A percentile compares a stretch with the other conserved stretches of the same genome.
Conservation (phyloP, 2,329 filamentous ascomycete species). For the Capronia coronata region DNA sequence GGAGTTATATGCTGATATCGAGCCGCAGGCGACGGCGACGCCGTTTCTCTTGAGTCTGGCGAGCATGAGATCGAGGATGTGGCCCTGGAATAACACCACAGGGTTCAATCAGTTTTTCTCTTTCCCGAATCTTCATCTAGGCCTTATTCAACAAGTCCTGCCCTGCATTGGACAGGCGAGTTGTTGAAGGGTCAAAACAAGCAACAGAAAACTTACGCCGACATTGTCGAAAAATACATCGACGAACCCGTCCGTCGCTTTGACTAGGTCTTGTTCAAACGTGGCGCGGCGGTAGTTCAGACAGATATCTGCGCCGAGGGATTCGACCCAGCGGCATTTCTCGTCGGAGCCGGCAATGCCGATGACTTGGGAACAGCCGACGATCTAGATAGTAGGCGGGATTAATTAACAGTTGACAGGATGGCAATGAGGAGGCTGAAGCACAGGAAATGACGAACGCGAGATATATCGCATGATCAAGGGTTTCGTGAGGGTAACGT, state of each 20-base stretch:
- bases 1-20: conserved; percentile 42
- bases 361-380: conserved; percentile 54
- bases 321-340: conserved; percentile 61
- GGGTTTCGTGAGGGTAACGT: too few species aligned
- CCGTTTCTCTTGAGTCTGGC: conserved; percentile 16
- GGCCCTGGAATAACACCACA: conserved; percentile 8
- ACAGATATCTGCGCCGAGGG: conserved; percentile 57
- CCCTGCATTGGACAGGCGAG: too few species aligned
- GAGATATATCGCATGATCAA: too few species aligned
- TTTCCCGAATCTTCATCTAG: too few species aligned
- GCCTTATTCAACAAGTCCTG: too few species aligned
- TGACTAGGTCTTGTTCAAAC: conserved; percentile 44
- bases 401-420: neutral
- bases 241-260: conserved; percentile 36
- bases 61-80: conserved; percentile 26
- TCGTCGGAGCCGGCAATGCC: conserved; percentile 61
- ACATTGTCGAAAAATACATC: conserved; percentile 67
- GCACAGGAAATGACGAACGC: too few species aligned
- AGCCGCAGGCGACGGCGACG: conserved; percentile 52
- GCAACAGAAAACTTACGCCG: conserved; percentile 20
- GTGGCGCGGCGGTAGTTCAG: conserved; percentile 62
- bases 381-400: conserved; percentile 47
- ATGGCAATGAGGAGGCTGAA: neutral
- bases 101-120: too few species aligned
- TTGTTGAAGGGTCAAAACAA: too few species aligned